phyloP scores from a whole-genome alignment of 768 basidiomycete species.

The Lepiota brunneoincarnata region DNA sequence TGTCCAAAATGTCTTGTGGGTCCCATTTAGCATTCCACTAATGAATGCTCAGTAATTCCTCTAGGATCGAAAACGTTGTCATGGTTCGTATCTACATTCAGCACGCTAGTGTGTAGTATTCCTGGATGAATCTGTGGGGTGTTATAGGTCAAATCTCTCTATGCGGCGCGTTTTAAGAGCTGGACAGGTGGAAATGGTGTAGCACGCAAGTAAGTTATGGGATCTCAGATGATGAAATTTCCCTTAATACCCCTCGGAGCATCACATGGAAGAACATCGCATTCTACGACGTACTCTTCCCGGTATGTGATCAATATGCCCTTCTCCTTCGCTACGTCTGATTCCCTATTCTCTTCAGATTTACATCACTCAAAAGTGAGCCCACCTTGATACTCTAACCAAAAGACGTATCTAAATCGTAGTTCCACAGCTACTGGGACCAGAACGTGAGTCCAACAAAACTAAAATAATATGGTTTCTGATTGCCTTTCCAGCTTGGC shows the following conservation, averaged over 20 bases:
- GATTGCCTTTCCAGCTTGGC: conserved; percentile 27
- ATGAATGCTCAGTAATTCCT: neutral
- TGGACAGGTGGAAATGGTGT: conserved; percentile 63
- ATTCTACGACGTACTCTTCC: conserved; percentile 52
- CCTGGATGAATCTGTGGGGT: neutral
- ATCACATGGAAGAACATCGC: conserved; percentile 58
- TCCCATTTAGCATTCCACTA: conserved; percentile 1
- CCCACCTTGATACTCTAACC: neutral
- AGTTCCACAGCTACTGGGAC: conserved; percentile 53
- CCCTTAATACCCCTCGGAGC: conserved; percentile 24
- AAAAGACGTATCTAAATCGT: neutral
- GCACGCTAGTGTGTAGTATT: neutral
- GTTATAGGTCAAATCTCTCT: conserved; percentile 47
- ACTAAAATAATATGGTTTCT: neutral
- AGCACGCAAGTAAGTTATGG: conserved; percentile 46
- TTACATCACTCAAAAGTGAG: conserved; percentile 61
- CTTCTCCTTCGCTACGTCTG: neutral
- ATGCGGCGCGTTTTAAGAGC: conserved; percentile 66
- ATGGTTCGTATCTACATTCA: conserved; percentile 30
- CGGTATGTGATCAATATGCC: conserved; percentile 33
- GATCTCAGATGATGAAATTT: neutral
- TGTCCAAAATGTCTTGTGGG: conserved; percentile 56
- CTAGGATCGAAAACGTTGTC: conserved; percentile 42
- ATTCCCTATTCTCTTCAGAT: conserved; percentile 34
- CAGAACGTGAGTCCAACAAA: conserved; percentile 38